Evolutionary conservation across 2,329 filamentous ascomycete genomes (phyloP), one percentile per base, ranked within the genome.

Genomic region (Bipolaris victoriae): DNA sequence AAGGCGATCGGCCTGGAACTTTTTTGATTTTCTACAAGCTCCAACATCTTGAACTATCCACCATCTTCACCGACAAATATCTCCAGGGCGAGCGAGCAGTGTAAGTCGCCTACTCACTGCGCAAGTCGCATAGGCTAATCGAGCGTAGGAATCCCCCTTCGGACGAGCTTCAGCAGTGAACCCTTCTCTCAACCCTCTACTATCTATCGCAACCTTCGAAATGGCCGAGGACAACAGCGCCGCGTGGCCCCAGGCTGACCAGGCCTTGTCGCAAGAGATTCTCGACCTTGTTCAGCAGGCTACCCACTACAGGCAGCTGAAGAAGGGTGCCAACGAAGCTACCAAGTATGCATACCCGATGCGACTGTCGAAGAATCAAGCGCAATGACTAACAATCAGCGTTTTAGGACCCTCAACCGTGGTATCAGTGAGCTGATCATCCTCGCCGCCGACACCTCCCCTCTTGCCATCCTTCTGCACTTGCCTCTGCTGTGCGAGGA

Each of bases 391-490:
- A 33, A 46, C 26, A 46, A 33, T 20, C 26, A 3, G 6, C n/a
- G 7, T 46, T 46, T 33, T 20, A 46, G 43, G 84, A 90, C 91
- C 1, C 84, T 97, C 49, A 96, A 95, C 83, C 89, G 94, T 68
- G 93, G 94, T 80, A 92, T 94, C 62, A 88, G 88, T 67, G 94
- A 98, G 81, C 83, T 98, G 64, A 88, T 97, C 73, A 86, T 98
- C 68, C 87, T 97, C 16, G 69, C 71, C 15, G 92, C 91, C 63
- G 94, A 98, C 77, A 95, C 92, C 69, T 85, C 86, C 57, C 93
- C 93, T 40, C 84, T 97, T 49, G 90, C 92, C 51, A 97, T 97
- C 66, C 62, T 76, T 5, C 71, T 76, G 10, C 72, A 71, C 54
- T 83, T 97, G 41, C 94, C 94, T 29, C 88, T 97, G 24, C 87